These are phyloP conservation scores for Clavaria fumosa DNA, from an alignment of 768 basidiomycete genomes.

Conservation along the genomic window DNA sequence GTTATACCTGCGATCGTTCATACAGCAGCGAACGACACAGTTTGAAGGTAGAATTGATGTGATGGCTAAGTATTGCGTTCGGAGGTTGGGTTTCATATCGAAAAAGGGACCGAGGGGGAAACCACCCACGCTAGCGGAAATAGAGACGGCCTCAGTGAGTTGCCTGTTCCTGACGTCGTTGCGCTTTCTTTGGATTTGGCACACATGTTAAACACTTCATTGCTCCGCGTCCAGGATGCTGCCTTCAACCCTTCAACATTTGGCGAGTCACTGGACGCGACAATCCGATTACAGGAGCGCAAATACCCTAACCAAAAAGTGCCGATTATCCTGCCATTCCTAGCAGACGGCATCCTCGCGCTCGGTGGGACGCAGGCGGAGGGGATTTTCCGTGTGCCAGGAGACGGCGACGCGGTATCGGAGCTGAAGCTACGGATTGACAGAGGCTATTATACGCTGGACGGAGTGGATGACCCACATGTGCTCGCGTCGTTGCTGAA, in stretches of 20 bases:
- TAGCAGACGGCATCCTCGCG: conserved; percentile 82
- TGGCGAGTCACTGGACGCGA: conserved; percentile 75
- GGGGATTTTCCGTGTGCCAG: conserved; percentile 88
- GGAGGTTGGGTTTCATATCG: conserved; percentile 57
- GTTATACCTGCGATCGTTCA: conserved; percentile 65
- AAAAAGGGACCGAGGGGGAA: conserved; percentile 81
- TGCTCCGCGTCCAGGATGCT: conserved; percentile 43
- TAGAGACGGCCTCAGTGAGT: conserved; percentile 77
- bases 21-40: conserved; percentile 49
- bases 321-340: conserved; percentile 88
- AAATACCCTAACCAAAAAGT: conserved; percentile 76
- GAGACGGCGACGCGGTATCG: conserved; percentile 78
- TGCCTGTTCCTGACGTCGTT: neutral
- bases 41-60: conserved; percentile 70
- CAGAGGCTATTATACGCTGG: conserved; percentile 78
- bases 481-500: conserved; percentile 84
- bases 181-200: neutral
- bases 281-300: conserved; percentile 70
- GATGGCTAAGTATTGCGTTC: conserved; percentile 84
- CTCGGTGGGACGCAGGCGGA: conserved; percentile 74
- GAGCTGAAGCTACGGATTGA: conserved; percentile 84
- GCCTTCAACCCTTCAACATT: conserved; percentile 94
- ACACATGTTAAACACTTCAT: conserved; percentile 4
- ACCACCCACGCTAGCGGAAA: conserved; percentile 67
- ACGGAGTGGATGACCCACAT: conserved; percentile 82